Evolutionary conservation across 176 grass and related monocot species (phyloP), one percentile per base, ranked within the genome.

Genomic region (Cenchrus purpureus): DNA sequence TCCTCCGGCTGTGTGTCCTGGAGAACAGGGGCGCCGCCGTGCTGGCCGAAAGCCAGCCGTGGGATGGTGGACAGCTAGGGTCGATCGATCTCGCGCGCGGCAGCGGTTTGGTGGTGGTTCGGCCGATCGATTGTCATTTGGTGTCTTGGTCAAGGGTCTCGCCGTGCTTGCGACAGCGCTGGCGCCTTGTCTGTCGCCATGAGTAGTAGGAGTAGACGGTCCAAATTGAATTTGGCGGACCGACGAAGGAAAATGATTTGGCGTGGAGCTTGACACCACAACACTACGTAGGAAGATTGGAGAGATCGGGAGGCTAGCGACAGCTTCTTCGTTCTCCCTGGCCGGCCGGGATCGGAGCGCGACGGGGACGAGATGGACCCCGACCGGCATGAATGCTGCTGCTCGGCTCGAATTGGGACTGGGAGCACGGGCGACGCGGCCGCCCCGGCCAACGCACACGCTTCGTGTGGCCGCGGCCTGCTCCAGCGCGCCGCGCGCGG

Each of bases 381-480:
- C 37, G 62, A 10, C 25, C 62, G 1, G 29, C 11, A 44, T n/a
- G 67, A 69, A 70, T 70, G 16, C 67, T 42, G 20, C 68, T 19
- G 10, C 20, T 5, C 10, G 19, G 68, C 37, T 40, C 37, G 37
- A 40, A 40, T 40, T 40, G 37, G 37, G 37, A 40, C 37, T 40
- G 42, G 42, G 43, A 16, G 19, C 20, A 4, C 7, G 65, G 65
- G 76, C 76, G 60, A 65, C 77, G 76, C 76, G 76, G 58, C 76
- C 9, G 76, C 40, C 57, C 14, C 56, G 12, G 76, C 13, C 43
- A 22, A 64, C 76, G 76, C 76, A 64, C 43, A 50, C n/a, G 58
- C 25, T 65, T 69, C 67, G 77, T 79, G 77, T 44, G 77, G 77
- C 77, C 44, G 59, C 77, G 77, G 60, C 77, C 29, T 22, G 13